These are phyloP conservation scores for Choiromyces venosus DNA, from an alignment of 495 filamentous ascomycete species.

Conservation along the genomic window DNA sequence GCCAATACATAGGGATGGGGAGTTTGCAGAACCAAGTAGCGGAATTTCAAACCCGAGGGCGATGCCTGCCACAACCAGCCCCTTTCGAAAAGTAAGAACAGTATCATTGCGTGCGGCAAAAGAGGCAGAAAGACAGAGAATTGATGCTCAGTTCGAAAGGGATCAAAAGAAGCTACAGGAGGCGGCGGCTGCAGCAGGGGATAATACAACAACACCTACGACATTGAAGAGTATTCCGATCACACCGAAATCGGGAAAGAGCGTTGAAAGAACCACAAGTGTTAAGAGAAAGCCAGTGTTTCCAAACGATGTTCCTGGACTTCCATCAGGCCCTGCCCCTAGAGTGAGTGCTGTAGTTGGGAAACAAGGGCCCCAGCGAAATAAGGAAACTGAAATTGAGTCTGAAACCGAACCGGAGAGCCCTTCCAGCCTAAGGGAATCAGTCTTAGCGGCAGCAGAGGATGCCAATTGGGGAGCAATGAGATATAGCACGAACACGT, in stretches of 20 bases:
- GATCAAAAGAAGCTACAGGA: slow-evolving; percentile 26
- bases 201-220: slow-evolving; percentile 1
- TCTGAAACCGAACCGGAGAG: neutral
- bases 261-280: slow-evolving; percentile 12
- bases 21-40: slow-evolving; percentile 1
- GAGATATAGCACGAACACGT: slow-evolving; percentile 18
- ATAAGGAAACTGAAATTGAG: neutral
- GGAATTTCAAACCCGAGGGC: neutral
- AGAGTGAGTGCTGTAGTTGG: slow-evolving; percentile 21
- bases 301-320: neutral
- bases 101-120: slow-evolving; percentile 29
- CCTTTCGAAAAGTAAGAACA: slow-evolving; percentile 25
- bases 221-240: neutral
- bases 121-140: slow-evolving; percentile 29
- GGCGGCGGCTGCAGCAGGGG: neutral
- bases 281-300: slow-evolving; percentile 29
- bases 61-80: slow-evolving; percentile 8
- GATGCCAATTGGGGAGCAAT: slow-evolving; percentile 15
- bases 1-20: slow-evolving; percentile 18
- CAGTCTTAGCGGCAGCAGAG: slow-evolving; percentile 7
- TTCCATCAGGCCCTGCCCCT: slow-evolving; percentile 26
- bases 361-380: slow-evolving; percentile 1
- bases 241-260: slow-evolving; percentile 4
- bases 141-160: slow-evolving; percentile 31
- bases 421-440: slow-evolving; percentile 16